Percentiles rank a stretch among this genome's conserved stretches.
Evolutionary conservation across 2,329 filamentous ascomycete species (phyloP).

Genomic region (Colletotrichum kahawae): DNA sequence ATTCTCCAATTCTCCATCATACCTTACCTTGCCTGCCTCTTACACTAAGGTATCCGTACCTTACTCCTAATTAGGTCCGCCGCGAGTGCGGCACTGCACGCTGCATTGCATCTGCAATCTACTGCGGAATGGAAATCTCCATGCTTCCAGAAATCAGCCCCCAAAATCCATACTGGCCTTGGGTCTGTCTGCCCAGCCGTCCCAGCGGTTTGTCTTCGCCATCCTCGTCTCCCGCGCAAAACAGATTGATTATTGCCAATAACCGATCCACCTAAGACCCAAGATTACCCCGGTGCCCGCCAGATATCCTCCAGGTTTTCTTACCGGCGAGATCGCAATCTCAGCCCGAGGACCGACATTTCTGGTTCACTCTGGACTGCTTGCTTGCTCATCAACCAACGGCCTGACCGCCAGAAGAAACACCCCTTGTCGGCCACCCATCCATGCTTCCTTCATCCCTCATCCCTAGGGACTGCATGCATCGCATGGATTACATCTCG

Average conservation of each 20-base stretch:
- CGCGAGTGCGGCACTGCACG: not conserved
- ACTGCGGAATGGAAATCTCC: not conserved
- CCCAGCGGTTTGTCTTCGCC: not conserved
- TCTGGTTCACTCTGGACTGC: not conserved
- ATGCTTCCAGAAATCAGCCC: not conserved
- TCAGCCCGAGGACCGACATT: not conserved
- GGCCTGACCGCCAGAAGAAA: not conserved
- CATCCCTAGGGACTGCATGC: not conserved
- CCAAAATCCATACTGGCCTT: not conserved
- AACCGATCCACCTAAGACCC: not conserved
- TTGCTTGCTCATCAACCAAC: not conserved
- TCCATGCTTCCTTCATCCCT: not conserved
- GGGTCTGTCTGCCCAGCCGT: not conserved
- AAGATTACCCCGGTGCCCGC: not conserved
- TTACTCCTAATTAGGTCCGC: too few species aligned
- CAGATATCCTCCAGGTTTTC: not conserved
- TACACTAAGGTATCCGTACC: too few species aligned
- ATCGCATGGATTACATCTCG: slow-evolving; percentile 10
- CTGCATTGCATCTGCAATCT: not conserved
- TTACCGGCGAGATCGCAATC: not conserved
- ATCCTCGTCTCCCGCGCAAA: not conserved
- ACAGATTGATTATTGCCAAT: slow-evolving; percentile 6
- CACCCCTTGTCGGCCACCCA: not conserved
- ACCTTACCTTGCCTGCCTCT: not conserved
- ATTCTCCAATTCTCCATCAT: not conserved